A percentile compares a stretch with the other conserved stretches of the same genome.
These are phyloP conservation scores for Sclerotinia glacialis DNA, from an alignment of 2,329 filamentous ascomycete genomes.

Conservation along the genomic window DNA sequence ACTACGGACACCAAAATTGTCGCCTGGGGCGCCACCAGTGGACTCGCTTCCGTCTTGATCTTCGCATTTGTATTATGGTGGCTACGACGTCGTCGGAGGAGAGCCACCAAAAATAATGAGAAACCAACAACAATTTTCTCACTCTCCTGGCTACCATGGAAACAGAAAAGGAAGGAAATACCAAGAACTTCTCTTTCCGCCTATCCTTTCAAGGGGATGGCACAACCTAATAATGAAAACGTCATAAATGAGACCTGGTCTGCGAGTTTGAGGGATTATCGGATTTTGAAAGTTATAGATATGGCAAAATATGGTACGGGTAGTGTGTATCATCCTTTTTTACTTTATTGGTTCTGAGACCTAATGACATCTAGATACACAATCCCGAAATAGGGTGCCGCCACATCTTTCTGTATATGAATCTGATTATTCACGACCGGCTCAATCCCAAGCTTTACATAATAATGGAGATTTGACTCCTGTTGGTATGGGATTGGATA, in stretches of 20 bases:
- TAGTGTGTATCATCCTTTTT: not conserved
- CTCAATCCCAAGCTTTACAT: not conserved
- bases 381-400: not conserved
- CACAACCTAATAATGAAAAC: not conserved
- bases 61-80: not conserved
- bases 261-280: not conserved
- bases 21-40: not conserved
- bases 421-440: not conserved
- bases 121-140: not conserved
- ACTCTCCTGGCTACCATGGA: not conserved
- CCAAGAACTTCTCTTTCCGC: not conserved
- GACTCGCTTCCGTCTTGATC: slow-evolving; percentile 1
- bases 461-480: not conserved
- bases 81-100: not conserved
- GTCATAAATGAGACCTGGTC: not conserved
- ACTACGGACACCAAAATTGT: not conserved
- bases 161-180: not conserved
- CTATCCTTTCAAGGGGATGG: slow-evolving; percentile 5
- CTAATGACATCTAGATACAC: not conserved
- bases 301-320: not conserved
- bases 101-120: not conserved
- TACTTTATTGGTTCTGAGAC: not conserved
- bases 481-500: not conserved
- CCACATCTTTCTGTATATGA: not conserved
- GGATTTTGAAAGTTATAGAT: not conserved